Evolutionary conservation across 352 stramenopile genomes (phyloP), one percentile per base, ranked within the genome.

Genomic region (Phytophthora kernoviae): DNA sequence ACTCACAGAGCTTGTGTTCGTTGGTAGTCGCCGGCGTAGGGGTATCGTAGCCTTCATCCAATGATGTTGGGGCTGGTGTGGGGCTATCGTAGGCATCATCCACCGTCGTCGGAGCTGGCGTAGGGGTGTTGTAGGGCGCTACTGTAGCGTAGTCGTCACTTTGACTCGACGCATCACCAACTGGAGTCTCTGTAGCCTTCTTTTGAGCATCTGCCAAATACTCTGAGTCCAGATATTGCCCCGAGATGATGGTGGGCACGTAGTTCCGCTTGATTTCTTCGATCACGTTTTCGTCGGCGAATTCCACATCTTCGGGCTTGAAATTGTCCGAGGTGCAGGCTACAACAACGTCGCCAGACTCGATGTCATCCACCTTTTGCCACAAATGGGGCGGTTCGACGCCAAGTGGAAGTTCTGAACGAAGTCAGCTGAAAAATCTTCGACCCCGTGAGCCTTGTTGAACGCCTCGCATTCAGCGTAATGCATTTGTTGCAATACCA

Each of bases 401-500:
- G 72, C 58, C 40, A 87, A 55, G 70, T 78, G 67, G 53, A 68
- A 70, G 62, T 81, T 83, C 36, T 70, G 56, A 5, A 84, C 75
- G 24, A 87, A 84, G 21, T 67, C 65, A 32, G 55, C 53, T 48
- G 73, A 80, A 43, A 75, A 81, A 43, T 77, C 55, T 15, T 56
- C 36, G 17, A 87, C 65, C 22, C 68, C 63, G 52, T 79, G 69
- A 12, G 67, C 63, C 32, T 71, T 71, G 53, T 65, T 54, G 65
- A 73, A 87, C 39, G 74, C 59, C 53, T 76, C 50, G 45, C 75
- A 82, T 41, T 87, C 77, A 7, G 69, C 57, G 22, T 82, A 65
- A n/a, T 77, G 59, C 65, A 87, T 66, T 42, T 87, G 77, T 69
- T 82, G 57, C 14, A 68, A 45, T n/a, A 87, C 74, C 11, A 87